Evolutionary conservation across 2,329 filamentous ascomycete genomes (phyloP).

Genomic region (Pestalotiopsis sp.): DNA sequence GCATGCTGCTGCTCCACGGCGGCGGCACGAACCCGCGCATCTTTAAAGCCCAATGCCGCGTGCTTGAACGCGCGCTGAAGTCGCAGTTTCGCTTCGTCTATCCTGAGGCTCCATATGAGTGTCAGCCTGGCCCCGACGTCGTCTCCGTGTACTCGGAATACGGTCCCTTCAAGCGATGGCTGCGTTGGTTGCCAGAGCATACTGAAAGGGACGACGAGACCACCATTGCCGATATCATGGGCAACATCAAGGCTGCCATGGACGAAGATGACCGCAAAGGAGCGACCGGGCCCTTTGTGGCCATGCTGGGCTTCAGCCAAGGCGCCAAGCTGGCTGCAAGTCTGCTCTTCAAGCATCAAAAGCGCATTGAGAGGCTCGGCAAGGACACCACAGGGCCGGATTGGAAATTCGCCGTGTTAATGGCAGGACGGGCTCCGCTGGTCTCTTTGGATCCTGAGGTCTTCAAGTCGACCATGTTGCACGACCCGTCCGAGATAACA

Average conservation of each 20-base stretch:
- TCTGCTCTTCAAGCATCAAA: conserved; percentile 64
- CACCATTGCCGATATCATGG: conserved; percentile 42
- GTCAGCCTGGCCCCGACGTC: conserved; percentile 63
- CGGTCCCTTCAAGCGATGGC: conserved; percentile 66
- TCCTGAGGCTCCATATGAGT: conserved; percentile 69
- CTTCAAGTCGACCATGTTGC: conserved; percentile 30
- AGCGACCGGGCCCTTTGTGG: conserved; percentile 62
- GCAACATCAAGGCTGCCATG: conserved; percentile 49
- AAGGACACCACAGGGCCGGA: conserved; percentile 16
- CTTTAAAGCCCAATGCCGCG: conserved; percentile 70
- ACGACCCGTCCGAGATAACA: conserved; percentile 27
- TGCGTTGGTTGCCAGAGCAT: conserved; percentile 65
- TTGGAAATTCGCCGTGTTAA: conserved; percentile 63
- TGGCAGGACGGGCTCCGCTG: conserved; percentile 64
- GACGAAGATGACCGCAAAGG: conserved; percentile 48
- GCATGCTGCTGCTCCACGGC: conserved; percentile 81
- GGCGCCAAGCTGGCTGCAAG: conserved; percentile 65
- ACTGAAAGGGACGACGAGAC: conserved; percentile 47
- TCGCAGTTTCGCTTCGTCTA: conserved; percentile 71
- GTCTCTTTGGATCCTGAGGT: conserved; percentile 49
- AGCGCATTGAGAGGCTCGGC: conserved; percentile 41
- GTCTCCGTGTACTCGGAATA: conserved; percentile 65
- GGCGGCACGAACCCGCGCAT: conserved; percentile 74
- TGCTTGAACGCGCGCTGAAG: conserved; percentile 45
- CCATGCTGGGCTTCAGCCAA: conserved; percentile 67